Percentiles rank a stretch among this genome's conserved stretches.
phyloP scores from a whole-genome alignment of 345 rosid genomes.

The Gynandropsis gynandra region DNA sequence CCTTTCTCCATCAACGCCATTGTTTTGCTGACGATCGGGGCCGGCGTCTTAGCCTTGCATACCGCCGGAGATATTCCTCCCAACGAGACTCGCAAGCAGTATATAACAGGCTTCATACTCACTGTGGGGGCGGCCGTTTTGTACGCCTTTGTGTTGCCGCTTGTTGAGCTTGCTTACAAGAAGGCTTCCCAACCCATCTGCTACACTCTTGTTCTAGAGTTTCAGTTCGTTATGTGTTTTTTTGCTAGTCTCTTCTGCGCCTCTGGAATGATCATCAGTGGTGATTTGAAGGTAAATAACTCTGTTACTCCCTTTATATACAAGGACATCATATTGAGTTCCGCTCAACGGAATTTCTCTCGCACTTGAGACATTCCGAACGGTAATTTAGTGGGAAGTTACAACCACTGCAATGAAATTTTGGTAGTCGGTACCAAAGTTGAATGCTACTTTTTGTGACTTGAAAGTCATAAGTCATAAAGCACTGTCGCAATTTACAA shows the following conservation, averaged over 20 bases:
- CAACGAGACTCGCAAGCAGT: conserved; percentile 34
- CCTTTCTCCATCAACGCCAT: conserved; percentile 49
- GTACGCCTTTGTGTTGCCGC: conserved; percentile 54
- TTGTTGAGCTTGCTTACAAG: conserved; percentile 50
- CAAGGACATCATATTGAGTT: too few relatives aligned
- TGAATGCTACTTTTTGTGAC: too few relatives aligned
- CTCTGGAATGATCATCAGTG: conserved; percentile 44
- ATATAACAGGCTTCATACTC: conserved; percentile 45
- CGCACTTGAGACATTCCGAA: too few relatives aligned
- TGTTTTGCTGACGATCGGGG: conserved; percentile 46
- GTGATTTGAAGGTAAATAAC: conserved; percentile 47
- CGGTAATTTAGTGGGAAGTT: too few relatives aligned
- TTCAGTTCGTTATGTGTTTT: conserved; percentile 50
- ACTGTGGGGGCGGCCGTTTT: conserved; percentile 44
- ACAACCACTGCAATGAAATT: too few relatives aligned
- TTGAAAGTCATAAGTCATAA: too few relatives aligned
- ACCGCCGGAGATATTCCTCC: conserved; percentile 40
- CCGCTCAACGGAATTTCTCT: too few relatives aligned
- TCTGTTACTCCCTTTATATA: too few relatives aligned
- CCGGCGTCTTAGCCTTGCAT: conserved; percentile 43
- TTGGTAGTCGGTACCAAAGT: too few relatives aligned
- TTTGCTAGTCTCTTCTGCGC: conserved; percentile 53
- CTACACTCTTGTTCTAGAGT: conserved; percentile 55
- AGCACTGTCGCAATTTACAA: too few relatives aligned
- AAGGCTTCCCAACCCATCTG: conserved; percentile 41